These are phyloP conservation scores for Xylaria sp. DNA, from an alignment of 2,329 filamentous ascomycete genomes.

Conservation along the genomic window DNA sequence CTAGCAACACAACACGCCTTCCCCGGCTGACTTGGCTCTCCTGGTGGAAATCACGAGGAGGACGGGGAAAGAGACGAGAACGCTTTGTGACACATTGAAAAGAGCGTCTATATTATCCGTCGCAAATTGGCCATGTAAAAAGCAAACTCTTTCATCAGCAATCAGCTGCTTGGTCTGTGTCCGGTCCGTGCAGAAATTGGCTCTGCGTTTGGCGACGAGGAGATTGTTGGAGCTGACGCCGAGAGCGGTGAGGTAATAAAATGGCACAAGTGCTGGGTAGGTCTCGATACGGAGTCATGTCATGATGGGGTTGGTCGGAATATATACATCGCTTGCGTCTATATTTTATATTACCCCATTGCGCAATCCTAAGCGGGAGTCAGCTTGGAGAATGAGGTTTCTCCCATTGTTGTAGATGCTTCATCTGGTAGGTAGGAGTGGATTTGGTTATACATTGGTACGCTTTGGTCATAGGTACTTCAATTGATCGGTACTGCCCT, in stretches of 20 bases:
- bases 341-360: conserved; percentile 10
- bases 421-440: conserved; percentile 14
- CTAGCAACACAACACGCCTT: conserved; percentile 1
- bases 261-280: background rate
- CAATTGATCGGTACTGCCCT: background rate
- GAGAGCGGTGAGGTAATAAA: background rate
- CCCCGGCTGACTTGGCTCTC: background rate
- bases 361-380: background rate
- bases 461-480: background rate
- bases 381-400: background rate
- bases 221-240: conserved; percentile 11
- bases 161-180: background rate
- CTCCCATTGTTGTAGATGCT: background rate
- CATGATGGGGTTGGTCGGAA: conserved; percentile 5
- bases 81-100: conserved; percentile 34
- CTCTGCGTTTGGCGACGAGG: background rate
- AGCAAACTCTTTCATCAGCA: conserved; percentile 12
- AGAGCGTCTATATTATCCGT: conserved; percentile 23
- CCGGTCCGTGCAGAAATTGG: background rate
- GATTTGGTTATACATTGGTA: conserved; percentile 4
- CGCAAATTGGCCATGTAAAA: conserved; percentile 21
- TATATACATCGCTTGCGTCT: background rate
- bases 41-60: conserved; percentile 14
- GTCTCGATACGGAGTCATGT: conserved; percentile 13
- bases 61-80: conserved; percentile 14